Base-by-base conservation (phyloP, 2,329 filamentous ascomycete genomes). In the Dactylellina drechsleri region DNA sequence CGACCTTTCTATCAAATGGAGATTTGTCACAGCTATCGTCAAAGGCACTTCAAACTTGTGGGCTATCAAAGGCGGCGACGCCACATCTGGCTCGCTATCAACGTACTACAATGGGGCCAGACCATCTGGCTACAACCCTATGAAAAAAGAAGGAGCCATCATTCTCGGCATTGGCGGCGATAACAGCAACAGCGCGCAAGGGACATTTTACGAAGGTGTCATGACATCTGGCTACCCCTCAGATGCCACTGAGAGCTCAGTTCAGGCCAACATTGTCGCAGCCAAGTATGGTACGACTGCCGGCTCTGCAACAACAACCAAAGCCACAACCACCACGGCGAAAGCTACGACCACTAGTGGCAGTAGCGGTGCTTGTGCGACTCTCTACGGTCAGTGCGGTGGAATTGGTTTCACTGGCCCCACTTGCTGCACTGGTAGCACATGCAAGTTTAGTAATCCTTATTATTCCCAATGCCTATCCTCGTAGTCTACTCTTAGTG, bases 131-230 rank as follows among this genome's bases (percentile, higher is more conserved):
- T 90, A 90, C 81, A 86, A 88, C 79, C 84, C 85, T 0, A 90
- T 90, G 88, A 83, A 78, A 77, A 89, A 90, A 77, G 88, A 90
- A 79, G 88, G 88, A 12, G 85, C 88, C 66, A 88, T 90, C 52
- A 84, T 90, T 70, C 86, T 90, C n/a, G 88, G 88, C n/a, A 89
- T 90, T 64, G 88, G 88, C n/a, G 88, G 88, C 6, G 88, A 90
- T 77, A 90, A 88, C 81, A 88, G 86, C 79, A 82, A 83, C 77
- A 78, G 85, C 54, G 88, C 83, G 0, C 86, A 89, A 79, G 88
- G 88, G 26, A 89, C 87, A 0, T 88, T 88, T 78, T 88, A 90
- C 80, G 88, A 90, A 81, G 88, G 88, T 23, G 87, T 86, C 23
- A 88, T 90, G 87, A 89, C 87, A 13, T 81, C 83, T 0, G 87